Base-by-base conservation (phyloP, 371 early-diverging fungal genomes). In the Chytridium lagenaria region DNA sequence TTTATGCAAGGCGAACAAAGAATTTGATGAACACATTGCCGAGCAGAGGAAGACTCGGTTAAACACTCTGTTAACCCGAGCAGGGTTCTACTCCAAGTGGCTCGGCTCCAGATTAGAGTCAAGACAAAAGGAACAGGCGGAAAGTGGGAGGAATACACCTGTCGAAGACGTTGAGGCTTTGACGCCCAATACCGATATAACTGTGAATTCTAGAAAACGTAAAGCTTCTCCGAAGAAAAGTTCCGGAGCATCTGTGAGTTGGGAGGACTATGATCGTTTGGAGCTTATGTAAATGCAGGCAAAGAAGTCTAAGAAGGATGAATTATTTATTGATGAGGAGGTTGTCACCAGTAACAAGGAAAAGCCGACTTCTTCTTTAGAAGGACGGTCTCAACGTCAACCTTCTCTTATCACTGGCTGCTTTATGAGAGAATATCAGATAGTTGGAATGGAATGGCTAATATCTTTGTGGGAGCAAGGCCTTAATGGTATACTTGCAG, bases 401-500 rank as follows among this genome's bases (percentile, higher is more conserved):
- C 95, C 95, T 7, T 51, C 80, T 5, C 76, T 92, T 39, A 88
- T 96, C 7, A 92, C 92, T 1, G 95, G 94, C 52, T 96, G 95
- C 67, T 79, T 86, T 7, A 84, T 99, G 79, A 92, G 94, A 49
- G 94, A 94, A 65, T 96, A 99, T 82, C 99, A 99, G 84, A 76
- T 98, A 52, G 93, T 94, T 7, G 99, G 99, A 64, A 89, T 99
- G 40, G 97, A 99, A 81, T 99, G 99, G 99, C 85, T 99, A 72
- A 92, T 96, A 38, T 94, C 94, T 73, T 85, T 99, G 30, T 98
- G 96, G 87, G 95, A 98, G 70, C 96, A 97, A 78, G 97, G 98
- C 34, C 87, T 99, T 33, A 99, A 99, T 77, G 97, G 99, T 36
- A 99, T 99, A 76, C 80, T 99, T 50, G 99, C 99, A 12, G 83